Conservation (phyloP, 2,329 filamentous ascomycete species). For the Penicillium expansum region DNA sequence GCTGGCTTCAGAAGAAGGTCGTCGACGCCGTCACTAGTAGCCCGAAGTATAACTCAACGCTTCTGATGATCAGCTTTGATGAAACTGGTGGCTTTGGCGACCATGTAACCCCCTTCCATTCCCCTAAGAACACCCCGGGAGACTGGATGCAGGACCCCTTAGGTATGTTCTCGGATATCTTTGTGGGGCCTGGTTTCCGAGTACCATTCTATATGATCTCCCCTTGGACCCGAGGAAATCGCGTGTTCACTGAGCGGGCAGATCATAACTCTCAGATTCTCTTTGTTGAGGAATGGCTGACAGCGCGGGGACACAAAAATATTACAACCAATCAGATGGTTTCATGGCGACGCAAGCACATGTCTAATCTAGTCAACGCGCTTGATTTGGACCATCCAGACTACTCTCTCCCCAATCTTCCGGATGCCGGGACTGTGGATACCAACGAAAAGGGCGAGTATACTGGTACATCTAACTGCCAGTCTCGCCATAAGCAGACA, state of each 20-base stretch:
- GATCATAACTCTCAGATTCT: constrained; percentile 57
- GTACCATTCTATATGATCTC: constrained; percentile 57
- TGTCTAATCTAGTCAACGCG: constrained; percentile 50
- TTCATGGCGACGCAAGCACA: constrained; percentile 47
- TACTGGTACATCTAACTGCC: constrained; percentile 47
- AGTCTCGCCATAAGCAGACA: constrained; percentile 37
- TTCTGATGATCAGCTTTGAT: constrained; percentile 52
- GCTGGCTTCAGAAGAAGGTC: constrained; percentile 54
- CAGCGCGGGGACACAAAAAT: constrained; percentile 42
- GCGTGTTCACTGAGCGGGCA: constrained; percentile 54
- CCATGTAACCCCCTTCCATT: constrained; percentile 53
- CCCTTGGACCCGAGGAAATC: constrained; percentile 54
- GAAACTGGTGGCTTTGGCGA: constrained; percentile 57
- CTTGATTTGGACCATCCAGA: constrained; percentile 51
- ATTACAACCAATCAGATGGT: constrained; percentile 46
- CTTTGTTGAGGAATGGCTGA: constrained; percentile 54
- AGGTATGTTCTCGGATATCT: constrained; percentile 43
- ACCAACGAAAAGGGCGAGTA: constrained; percentile 45
- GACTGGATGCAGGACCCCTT: constrained; percentile 54
- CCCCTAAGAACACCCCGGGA: constrained; percentile 49
- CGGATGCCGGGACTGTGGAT: constrained; percentile 45
- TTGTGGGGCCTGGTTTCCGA: constrained; percentile 49
- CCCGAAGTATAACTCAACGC: constrained; percentile 50
- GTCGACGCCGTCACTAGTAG: constrained; percentile 52
- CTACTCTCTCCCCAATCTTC: constrained; percentile 48